Base-by-base conservation (phyloP, 495 filamentous ascomycete genomes). In the Lophium mytilinum region DNA sequence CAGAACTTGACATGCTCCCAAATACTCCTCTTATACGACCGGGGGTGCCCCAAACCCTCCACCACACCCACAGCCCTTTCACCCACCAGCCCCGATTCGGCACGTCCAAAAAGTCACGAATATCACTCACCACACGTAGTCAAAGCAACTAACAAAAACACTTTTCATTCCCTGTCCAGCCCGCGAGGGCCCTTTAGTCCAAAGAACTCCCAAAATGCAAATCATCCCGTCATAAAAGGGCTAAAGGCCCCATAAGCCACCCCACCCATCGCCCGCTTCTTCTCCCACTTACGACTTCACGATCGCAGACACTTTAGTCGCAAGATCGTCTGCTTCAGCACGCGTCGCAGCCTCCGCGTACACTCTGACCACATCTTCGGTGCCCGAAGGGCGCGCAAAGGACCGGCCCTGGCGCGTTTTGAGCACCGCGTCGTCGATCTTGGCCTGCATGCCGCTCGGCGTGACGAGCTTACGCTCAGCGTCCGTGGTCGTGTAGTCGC, bases 321-420 rank as follows among this genome's bases (percentile, higher is more conserved):
- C 90, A 41, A 96, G 78, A 67, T 94, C 89, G 65, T 93, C 89
- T 15, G 63, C 62, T 37, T 68, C 65, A 0, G 53, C 60, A 52
- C 84, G 82, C 56, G 85, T 90, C 7, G 87, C 89, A 14, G 93
- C 93, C 72, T 98, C 93, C n/a, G 91, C 90, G 71, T 98, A 98
- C 19, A 98, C 91, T 61, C 93, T 78, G 55, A 96, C 90, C 0
- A 90, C 93, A 72, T 98, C 93, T 72, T 98, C 93, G 1, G 93
- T 98, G 37, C 93, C 93, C 59, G 86, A 90, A 19, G 93, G 89
- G 61, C 93, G 83, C 24, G 89, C 93, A 70, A 98, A 98, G 42
- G 86, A 82, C 42, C 93, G 79, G 5, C 91, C 93, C 60, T 90
- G 85, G 68, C 89, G 90, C 71, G 90, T 95, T 65, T 95, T 95